Percentiles rank a stretch among this genome's conserved stretches.
These are phyloP conservation scores for Calonectria honghensis DNA, from an alignment of 2,329 filamentous ascomycete genomes.

Conservation along the genomic window DNA sequence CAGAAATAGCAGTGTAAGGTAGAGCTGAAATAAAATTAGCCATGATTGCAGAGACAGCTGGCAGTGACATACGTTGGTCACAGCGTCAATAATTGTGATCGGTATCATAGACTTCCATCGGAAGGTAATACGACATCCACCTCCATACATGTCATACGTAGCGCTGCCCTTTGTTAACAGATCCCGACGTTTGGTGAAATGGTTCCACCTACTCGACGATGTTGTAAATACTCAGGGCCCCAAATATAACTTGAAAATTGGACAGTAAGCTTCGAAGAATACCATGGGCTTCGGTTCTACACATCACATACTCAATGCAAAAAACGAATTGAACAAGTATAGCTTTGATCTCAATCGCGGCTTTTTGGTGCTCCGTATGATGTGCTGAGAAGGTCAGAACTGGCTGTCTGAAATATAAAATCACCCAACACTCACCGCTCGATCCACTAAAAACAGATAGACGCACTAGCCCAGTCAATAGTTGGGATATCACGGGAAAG, in stretches of 20 bases:
- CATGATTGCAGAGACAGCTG: not conserved
- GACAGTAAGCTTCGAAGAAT: not conserved
- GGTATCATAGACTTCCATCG: constrained; percentile 20
- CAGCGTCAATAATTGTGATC: constrained; percentile 4
- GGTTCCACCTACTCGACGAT: not conserved
- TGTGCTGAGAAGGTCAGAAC: not conserved
- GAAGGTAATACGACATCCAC: constrained; percentile 1
- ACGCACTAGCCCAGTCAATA: not conserved
- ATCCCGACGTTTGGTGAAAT: not conserved
- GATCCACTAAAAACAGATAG: constrained; percentile 6
- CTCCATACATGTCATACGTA: not conserved
- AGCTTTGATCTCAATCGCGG: constrained; percentile 1
- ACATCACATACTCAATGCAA: not conserved
- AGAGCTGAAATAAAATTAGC: not conserved
- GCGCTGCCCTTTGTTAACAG: too few relatives aligned
- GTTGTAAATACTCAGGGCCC: not conserved
- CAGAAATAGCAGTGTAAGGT: not conserved
- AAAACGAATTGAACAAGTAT: constrained; percentile 4
- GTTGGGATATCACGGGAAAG: not conserved
- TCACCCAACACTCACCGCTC: not conserved
- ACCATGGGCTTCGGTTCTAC: too few relatives aligned
- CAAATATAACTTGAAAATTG: not conserved
- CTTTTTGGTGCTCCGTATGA: not conserved
- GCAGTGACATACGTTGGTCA: not conserved
- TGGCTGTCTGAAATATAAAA: too few relatives aligned